Conservation (phyloP, 306 rosid species). For the Cucurbita pepo region DNA sequence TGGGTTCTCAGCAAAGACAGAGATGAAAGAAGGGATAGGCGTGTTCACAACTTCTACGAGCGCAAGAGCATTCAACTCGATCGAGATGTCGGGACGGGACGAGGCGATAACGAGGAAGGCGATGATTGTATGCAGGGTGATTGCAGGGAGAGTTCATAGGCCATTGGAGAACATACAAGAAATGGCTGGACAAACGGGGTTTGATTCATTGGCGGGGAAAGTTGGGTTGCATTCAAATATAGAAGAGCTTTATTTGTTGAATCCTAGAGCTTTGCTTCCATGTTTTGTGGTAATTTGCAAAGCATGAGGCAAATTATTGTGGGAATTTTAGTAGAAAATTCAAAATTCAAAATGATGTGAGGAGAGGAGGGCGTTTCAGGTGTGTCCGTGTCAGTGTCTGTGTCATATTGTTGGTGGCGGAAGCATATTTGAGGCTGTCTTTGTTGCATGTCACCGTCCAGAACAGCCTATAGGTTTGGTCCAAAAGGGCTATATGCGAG, state of each 20-base stretch:
- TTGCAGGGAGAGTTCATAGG: conserved; percentile 84
- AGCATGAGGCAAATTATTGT: conserved; percentile 24
- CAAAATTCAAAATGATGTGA: background rate
- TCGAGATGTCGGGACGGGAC: conserved; percentile 29
- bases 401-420: background rate
- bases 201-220: conserved; percentile 78
- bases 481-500: background rate
- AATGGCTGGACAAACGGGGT: conserved; percentile 69
- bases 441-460: background rate
- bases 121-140: conserved; percentile 60
- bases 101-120: conserved; percentile 31
- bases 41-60: conserved; percentile 93
- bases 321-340: background rate
- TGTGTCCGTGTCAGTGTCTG: too few relatives aligned
- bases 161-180: conserved; percentile 72
- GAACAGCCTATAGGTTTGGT: background rate
- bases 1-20: conserved; percentile 72
- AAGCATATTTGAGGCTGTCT: background rate
- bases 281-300: conserved; percentile 89
- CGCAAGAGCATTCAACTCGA: conserved; percentile 68
- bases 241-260: conserved; percentile 80
- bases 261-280: conserved; percentile 81
- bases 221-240: conserved; percentile 77
- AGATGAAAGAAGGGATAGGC: conserved; percentile 65
- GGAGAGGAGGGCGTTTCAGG: background rate